phyloP scores from a whole-genome alignment of 2,329 filamentous ascomycete genomes.

The Aspergillus floridensis region DNA sequence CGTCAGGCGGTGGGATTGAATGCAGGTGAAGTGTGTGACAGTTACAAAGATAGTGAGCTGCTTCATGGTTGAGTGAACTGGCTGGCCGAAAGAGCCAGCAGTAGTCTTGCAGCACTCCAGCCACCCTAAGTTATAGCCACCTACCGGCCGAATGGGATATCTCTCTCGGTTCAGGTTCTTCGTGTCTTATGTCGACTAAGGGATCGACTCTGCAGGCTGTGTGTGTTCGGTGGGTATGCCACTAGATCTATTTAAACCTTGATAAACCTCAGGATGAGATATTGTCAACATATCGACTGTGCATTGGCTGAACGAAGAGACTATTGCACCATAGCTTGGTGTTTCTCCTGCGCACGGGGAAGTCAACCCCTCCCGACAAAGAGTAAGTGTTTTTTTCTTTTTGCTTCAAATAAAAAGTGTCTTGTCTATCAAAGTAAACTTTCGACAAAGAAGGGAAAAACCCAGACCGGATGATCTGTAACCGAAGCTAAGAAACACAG shows the following conservation, averaged over 20 bases:
- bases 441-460: background rate
- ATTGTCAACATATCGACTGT: background rate
- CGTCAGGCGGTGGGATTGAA: background rate
- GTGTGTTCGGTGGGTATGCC: background rate
- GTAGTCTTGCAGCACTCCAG: background rate
- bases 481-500: constrained; percentile 6
- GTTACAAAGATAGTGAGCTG: background rate
- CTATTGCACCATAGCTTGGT: background rate
- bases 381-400: background rate
- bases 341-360: background rate
- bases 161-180: background rate
- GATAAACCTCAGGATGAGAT: background rate
- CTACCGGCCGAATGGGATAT: background rate
- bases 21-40: background rate
- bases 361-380: background rate
- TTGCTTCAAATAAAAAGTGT: background rate
- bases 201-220: constrained; percentile 4
- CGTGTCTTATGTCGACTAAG: background rate
- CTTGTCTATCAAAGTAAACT: background rate
- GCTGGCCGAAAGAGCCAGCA: background rate
- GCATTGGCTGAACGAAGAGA: background rate
- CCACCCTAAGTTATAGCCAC: background rate
- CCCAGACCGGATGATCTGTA: background rate
- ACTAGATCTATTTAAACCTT: background rate
- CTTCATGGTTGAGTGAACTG: background rate